Base-by-base conservation (phyloP, 768 basidiomycete species). In the Boletus reticuloceps region DNA sequence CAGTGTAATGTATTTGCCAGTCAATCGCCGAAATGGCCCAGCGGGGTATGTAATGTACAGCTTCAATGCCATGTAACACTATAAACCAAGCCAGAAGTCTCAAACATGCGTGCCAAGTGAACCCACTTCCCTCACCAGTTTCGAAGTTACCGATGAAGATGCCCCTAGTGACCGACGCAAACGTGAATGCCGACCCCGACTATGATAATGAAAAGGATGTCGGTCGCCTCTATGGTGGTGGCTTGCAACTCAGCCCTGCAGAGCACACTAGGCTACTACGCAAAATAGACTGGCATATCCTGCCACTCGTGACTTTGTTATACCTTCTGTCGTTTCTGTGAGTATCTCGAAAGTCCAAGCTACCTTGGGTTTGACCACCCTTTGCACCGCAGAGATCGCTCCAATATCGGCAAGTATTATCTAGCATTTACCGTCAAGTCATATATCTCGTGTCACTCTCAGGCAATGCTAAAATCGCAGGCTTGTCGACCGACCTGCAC, bases 251-350 rank as follows among this genome's bases (percentile, higher is more conserved):
- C 43, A 41, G 29, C 29, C 55, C 58, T 29, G 38, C 38, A 44
- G 67, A 70, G 29, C 69, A 67, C 6, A 53, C 61, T 2, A 65
- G 60, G 52, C 40, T 70, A 6, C 53, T 79, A 43, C 67, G 75
- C 27, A 80, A 79, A 59, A 60, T 79, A 29, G 79, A 80, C 57
- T 64, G 68, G 56, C 76, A 79, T 58, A 59, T 80, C 19, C 58
- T 80, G 47, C 77, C 78, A 3, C 70, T 77, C 47, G 71, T 79
- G 31, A 75, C 76, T 6, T 53, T 77, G 38, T 62, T 80, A 8
- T 79, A 77, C 54, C 64, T 80, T 34, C 66, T 78, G 43, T 77
- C 75, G 9, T 80, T 79, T 62, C 62, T 80, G 75, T 79, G 58
- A 70, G 77, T 39, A 7, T 25, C 5, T n/a, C 42, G 20, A 34